phyloP scores from a whole-genome alignment of 1,284 basidiomycete species.

The Stygiomarasmius scandens region DNA sequence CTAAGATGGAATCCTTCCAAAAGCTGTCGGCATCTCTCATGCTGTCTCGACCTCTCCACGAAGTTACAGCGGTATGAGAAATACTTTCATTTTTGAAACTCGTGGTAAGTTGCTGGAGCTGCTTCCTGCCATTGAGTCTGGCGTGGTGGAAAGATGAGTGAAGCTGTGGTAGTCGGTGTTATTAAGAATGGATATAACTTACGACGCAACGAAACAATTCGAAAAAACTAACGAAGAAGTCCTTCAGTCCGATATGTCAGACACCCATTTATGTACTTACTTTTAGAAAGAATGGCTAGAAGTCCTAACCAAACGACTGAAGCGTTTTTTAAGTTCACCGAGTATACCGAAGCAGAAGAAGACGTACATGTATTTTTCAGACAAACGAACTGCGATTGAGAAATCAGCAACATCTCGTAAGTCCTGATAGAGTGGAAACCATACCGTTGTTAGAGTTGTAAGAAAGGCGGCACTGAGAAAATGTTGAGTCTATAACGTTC shows the following conservation, averaged over 20 bases:
- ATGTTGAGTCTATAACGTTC: neutral
- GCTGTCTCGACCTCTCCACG: neutral
- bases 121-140: neutral
- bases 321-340: neutral
- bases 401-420: neutral
- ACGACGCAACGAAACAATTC: conserved; percentile 12
- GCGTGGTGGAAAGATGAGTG: neutral
- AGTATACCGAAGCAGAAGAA: too few species aligned
- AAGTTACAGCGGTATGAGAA: neutral
- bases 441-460: neutral
- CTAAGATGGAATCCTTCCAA: too few species aligned
- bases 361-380: neutral
- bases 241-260: neutral
- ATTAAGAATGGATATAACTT: neutral
- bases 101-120: neutral
- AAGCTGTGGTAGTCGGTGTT: too few species aligned
- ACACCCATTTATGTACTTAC: too few species aligned
- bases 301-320: conserved; percentile 10
- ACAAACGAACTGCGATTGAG: neutral
- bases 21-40: neutral
- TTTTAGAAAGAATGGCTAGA: conserved; percentile 6
- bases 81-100: neutral
- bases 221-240: conserved; percentile 5
- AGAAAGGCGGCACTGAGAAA: conserved; percentile 7
- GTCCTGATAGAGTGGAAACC: neutral